Conservation (phyloP, 2,329 filamentous ascomycete species). For the Colletotrichum spinosum region DNA sequence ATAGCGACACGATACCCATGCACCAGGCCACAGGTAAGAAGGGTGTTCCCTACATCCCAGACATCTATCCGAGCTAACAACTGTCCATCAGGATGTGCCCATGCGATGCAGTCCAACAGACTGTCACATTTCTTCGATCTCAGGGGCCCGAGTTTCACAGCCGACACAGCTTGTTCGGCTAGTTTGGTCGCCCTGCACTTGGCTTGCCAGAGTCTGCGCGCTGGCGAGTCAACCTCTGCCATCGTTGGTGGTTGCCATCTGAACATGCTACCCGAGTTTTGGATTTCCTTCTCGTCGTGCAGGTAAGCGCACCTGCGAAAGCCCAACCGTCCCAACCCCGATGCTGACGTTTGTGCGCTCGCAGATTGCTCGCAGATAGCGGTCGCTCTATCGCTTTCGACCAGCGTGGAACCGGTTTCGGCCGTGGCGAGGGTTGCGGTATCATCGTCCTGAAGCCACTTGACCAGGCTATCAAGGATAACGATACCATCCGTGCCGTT, state of each 20-base stretch:
- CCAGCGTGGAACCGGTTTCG: constrained; percentile 59
- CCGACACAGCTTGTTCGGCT: constrained; percentile 65
- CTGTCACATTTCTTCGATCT: constrained; percentile 68
- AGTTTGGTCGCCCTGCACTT: constrained; percentile 61
- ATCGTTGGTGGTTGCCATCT: constrained; percentile 61
- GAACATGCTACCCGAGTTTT: constrained; percentile 60
- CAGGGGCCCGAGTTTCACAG: constrained; percentile 62
- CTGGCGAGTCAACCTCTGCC: constrained; percentile 58
- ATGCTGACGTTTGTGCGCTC: constrained; percentile 5
- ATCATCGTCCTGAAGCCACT: constrained; percentile 68
- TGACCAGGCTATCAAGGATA: constrained; percentile 64
- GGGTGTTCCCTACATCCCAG: constrained; percentile 3
- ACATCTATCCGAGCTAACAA: constrained; percentile 31
- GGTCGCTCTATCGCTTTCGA: constrained; percentile 60
- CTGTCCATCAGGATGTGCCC: constrained; percentile 53
- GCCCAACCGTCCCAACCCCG: not conserved
- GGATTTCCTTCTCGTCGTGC: constrained; percentile 58
- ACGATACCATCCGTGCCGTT: constrained; percentile 64
- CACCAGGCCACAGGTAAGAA: constrained; percentile 61
- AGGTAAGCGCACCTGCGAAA: constrained; percentile 44
- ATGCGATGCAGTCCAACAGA: constrained; percentile 65
- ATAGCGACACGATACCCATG: constrained; percentile 61
- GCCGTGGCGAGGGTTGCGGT: constrained; percentile 69
- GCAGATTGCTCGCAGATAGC: constrained; percentile 60
- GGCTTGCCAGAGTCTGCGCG: constrained; percentile 61